Percentiles rank a stretch among this genome's conserved stretches.
Evolutionary conservation across 495 filamentous ascomycete genomes (phyloP).

Genomic region (Penicillium herquei): DNA sequence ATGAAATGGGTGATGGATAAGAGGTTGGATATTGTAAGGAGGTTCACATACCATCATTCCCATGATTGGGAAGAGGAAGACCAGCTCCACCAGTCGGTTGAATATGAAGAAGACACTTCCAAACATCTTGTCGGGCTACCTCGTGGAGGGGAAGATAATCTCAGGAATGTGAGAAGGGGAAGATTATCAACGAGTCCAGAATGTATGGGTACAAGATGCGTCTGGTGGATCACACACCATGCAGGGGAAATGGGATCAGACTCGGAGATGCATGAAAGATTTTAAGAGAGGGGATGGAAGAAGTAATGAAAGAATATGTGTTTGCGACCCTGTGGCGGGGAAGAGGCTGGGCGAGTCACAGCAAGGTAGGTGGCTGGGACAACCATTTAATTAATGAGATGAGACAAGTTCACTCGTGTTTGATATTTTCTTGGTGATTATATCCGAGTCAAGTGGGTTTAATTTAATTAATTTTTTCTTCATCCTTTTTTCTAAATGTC

Average conservation of each 20-base stretch:
- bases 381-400: neutral
- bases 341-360: constrained; percentile 27
- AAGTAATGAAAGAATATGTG: constrained; percentile 5
- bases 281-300: neutral
- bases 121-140: constrained; percentile 55
- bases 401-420: neutral
- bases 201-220: constrained; percentile 1
- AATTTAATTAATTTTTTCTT: constrained; percentile 8
- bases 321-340: constrained; percentile 18
- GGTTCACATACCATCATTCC: constrained; percentile 67
- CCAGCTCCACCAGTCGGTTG: constrained; percentile 77
- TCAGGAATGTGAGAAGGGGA: constrained; percentile 16
- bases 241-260: constrained; percentile 7
- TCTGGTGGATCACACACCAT: neutral
- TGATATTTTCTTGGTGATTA: neutral
- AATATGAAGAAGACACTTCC: constrained; percentile 80
- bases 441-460: neutral
- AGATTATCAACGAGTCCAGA: constrained; percentile 1
- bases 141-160: constrained; percentile 1
- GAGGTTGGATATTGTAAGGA: neutral
- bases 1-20: neutral
- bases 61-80: constrained; percentile 82
- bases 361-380: constrained; percentile 21
- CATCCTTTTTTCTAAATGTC: too few relatives aligned
- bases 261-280: constrained; percentile 13